Evolutionary conservation across 495 filamentous ascomycete species (phyloP), one percentile per base, ranked within the genome.

Genomic region (Coniosporium apollinis): DNA sequence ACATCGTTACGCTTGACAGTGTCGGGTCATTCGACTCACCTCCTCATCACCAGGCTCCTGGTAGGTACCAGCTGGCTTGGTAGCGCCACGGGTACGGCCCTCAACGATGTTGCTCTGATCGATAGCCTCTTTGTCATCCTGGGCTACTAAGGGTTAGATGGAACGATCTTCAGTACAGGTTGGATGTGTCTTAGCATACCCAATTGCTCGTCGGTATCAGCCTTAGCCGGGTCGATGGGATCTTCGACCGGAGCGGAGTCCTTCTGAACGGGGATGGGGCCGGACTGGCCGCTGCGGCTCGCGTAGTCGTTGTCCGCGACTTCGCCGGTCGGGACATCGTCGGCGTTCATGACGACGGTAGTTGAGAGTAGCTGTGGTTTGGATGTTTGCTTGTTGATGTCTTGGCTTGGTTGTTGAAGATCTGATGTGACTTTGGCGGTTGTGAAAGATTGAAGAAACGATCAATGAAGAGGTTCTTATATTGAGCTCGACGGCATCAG

Each of bases 91-190:
- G 5, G 64, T 70, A 33, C 58, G 58, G 5, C 34, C 41, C 8
- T 57, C 49, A 3, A 73, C 48, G 28, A 74, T 65, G 22, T 72
- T 71, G 15, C 22, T 40, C 43, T 56, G 44, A 26, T 73, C 61
- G 16, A 73, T 69, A 2, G 65, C 67, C 16, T 70, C 66, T 1
- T 44, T 43, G 1, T 72, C 70, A 41, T 73, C 69, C 5, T 50
- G 51, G 16, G 48, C 69, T 70, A 34, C 25, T 19, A 21, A 36
- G n/a, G n/a, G n/a, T n/a, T n/a, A n/a, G n/a, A n/a, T n/a, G n/a
- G n/a, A n/a, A n/a, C n/a, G n/a, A n/a, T n/a, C n/a, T n/a, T n/a
- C n/a, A n/a, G n/a, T n/a, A n/a, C n/a, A n/a, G n/a, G n/a, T n/a
- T n/a, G n/a, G n/a, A n/a, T n/a, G n/a, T n/a, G n/a, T n/a, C n/a